Evolutionary conservation across 2,329 filamentous ascomycete genomes (phyloP).

Genomic region (Colletotrichum echinochloae): DNA sequence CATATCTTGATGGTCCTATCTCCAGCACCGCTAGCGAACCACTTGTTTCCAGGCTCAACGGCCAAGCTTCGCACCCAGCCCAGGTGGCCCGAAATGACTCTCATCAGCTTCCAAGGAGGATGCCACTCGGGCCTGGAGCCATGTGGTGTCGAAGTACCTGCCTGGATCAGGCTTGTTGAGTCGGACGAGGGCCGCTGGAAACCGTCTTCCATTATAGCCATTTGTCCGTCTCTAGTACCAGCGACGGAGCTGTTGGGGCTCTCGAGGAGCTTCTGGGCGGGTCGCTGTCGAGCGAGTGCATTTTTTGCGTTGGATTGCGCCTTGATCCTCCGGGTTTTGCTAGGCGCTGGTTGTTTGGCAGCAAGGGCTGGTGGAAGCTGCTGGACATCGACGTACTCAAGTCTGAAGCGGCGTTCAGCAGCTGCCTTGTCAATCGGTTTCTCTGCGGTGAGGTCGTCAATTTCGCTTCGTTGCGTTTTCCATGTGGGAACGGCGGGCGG

Average conservation of each 20-base stretch:
- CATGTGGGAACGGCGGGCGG: slow-evolving; percentile 34
- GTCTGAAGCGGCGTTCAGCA: slow-evolving; percentile 66
- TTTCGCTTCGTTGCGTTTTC: slow-evolving; percentile 53
- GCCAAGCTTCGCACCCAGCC: slow-evolving; percentile 93
- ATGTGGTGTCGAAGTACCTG: slow-evolving; percentile 42
- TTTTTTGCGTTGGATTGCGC: slow-evolving; percentile 58
- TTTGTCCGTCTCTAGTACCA: slow-evolving; percentile 6
- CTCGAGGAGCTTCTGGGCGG: slow-evolving; percentile 53
- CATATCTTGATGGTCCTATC: slow-evolving; percentile 99
- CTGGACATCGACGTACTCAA: slow-evolving; percentile 83
- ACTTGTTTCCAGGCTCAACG: slow-evolving; percentile 95
- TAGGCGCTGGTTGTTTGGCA: slow-evolving; percentile 75
- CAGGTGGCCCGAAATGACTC: slow-evolving; percentile 95
- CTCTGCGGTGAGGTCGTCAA: not conserved
- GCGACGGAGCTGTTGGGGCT: slow-evolving; percentile 24
- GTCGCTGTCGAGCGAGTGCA: slow-evolving; percentile 54
- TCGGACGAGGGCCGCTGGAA: slow-evolving; percentile 1
- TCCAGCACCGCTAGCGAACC: slow-evolving; percentile 95
- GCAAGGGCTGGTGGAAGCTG: slow-evolving; percentile 83
- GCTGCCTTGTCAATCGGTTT: slow-evolving; percentile 4
- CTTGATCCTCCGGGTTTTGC: slow-evolving; percentile 50
- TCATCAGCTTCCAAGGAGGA: slow-evolving; percentile 97
- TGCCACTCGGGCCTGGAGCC: slow-evolving; percentile 91
- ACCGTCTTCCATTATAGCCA: not conserved
- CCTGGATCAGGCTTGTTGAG: slow-evolving; percentile 50